phyloP scores from a whole-genome alignment of 805 yeast species.

The Saccharomycopsis microspora region DNA sequence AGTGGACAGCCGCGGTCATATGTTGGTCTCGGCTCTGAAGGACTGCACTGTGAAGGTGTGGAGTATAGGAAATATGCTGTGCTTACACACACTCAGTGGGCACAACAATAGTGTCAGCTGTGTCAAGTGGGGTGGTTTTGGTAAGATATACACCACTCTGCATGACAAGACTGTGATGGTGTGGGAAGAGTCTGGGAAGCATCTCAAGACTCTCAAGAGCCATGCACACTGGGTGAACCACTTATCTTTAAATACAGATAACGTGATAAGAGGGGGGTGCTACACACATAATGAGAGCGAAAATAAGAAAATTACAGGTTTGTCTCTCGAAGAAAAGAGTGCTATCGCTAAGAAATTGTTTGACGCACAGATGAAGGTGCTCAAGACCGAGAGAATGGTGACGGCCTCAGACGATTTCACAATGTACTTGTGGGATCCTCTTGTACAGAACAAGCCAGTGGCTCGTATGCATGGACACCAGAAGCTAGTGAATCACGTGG shows the following conservation, averaged over 20 bases:
- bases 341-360: slow-evolving; percentile 49
- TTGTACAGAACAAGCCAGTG: slow-evolving; percentile 67
- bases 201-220: slow-evolving; percentile 64
- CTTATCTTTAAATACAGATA: slow-evolving; percentile 82
- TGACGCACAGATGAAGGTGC: slow-evolving; percentile 31
- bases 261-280: slow-evolving; percentile 71
- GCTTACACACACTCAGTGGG: slow-evolving; percentile 67
- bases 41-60: slow-evolving; percentile 85
- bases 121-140: slow-evolving; percentile 94
- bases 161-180: slow-evolving; percentile 90
- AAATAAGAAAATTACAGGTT: slow-evolving; percentile 18
- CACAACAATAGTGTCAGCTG: slow-evolving; percentile 86
- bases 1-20: slow-evolving; percentile 42
- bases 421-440: slow-evolving; percentile 95
- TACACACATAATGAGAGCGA: slow-evolving; percentile 32
- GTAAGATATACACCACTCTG: slow-evolving; percentile 75
- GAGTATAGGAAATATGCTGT: slow-evolving; percentile 66
- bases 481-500: slow-evolving; percentile 89
- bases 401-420: slow-evolving; percentile 97
- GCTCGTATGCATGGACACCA: slow-evolving; percentile 97
- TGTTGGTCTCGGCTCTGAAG: slow-evolving; percentile 80
- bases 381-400: slow-evolving; percentile 58
- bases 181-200: slow-evolving; percentile 79
- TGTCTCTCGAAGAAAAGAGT: slow-evolving; percentile 41
- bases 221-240: slow-evolving; percentile 99